phyloP scores from a whole-genome alignment of 2,329 filamentous ascomycete genomes.

The Fusarium sp. region DNA sequence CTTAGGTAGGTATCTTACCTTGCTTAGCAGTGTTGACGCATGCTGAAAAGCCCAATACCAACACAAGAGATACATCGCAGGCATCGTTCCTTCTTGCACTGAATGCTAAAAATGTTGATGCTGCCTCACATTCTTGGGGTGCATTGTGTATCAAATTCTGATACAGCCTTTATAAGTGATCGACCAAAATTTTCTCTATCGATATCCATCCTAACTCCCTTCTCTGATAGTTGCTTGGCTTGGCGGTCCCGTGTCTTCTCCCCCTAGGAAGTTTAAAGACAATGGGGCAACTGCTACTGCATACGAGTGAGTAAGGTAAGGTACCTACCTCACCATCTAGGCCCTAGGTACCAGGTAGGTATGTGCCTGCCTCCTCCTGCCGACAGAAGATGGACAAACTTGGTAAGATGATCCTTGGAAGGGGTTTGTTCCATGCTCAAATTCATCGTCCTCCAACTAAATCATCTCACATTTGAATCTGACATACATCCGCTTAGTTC shows the following conservation, averaged over 20 bases:
- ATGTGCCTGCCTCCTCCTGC: background rate
- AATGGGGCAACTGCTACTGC: conserved; percentile 7
- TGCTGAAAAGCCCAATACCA: background rate
- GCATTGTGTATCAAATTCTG: background rate
- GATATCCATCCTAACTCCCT: conserved; percentile 5
- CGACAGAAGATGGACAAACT: background rate
- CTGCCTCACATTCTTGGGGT: background rate
- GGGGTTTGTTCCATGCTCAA: background rate
- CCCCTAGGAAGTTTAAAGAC: conserved; percentile 1
- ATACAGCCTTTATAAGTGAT: conserved; percentile 12
- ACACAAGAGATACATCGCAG: background rate
- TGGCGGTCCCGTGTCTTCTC: conserved; percentile 14
- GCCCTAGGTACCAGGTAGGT: background rate
- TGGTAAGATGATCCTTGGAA: background rate
- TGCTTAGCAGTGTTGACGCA: background rate
- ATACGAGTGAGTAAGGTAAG: background rate
- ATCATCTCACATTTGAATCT: conserved; percentile 15
- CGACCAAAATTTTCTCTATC: conserved; percentile 9
- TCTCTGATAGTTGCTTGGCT: conserved; percentile 23
- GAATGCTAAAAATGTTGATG: background rate
- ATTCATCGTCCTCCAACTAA: background rate
- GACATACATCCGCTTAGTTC: conserved; percentile 14
- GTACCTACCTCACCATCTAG: background rate
- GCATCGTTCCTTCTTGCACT: background rate
- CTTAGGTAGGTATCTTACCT: background rate